phyloP scores from a whole-genome alignment of 208 protist species.

The Crithidia mellificae region DNA sequence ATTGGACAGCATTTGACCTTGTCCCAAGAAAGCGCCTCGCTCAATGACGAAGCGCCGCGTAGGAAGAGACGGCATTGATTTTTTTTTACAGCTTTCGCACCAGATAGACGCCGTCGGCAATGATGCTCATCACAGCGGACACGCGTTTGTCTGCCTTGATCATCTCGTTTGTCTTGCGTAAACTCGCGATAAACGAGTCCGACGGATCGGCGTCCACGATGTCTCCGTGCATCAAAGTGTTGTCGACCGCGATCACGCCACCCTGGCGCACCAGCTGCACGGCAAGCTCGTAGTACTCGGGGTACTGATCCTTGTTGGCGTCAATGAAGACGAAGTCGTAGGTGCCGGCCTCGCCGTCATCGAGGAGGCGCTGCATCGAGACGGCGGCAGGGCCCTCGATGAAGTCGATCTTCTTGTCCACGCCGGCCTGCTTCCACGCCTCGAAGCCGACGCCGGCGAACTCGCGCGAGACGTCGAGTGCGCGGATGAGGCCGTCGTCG shows the following conservation, averaged over 20 bases:
- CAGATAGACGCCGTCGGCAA: slow-evolving; percentile 57
- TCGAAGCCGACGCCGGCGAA: slow-evolving; percentile 40
- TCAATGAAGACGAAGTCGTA: slow-evolving; percentile 80
- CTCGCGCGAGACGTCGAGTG: slow-evolving; percentile 52
- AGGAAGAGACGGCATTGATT: too few relatives aligned
- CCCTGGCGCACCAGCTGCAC: slow-evolving; percentile 44
- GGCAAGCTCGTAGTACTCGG: slow-evolving; percentile 57
- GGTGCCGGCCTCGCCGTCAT: slow-evolving; percentile 39
- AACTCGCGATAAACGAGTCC: background rate
- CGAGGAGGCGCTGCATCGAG: slow-evolving; percentile 38
- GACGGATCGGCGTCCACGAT: slow-evolving; percentile 23
- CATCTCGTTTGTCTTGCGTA: slow-evolving; percentile 36
- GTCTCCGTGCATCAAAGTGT: slow-evolving; percentile 46
- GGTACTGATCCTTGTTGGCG: slow-evolving; percentile 68
- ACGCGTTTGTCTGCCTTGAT: slow-evolving; percentile 53
- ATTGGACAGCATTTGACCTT: too few relatives aligned
- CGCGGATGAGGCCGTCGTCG: slow-evolving; percentile 40
- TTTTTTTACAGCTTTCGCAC: slow-evolving; percentile 33
- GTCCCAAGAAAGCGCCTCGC: too few relatives aligned
- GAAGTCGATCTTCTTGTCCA: slow-evolving; percentile 62
- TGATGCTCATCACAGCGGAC: slow-evolving; percentile 47
- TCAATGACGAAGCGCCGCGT: too few relatives aligned
- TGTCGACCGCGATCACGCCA: slow-evolving; percentile 65
- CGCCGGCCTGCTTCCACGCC: slow-evolving; percentile 45
- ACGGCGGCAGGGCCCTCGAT: slow-evolving; percentile 39